A percentile compares a stretch with the other conserved stretches of the same genome.
phyloP scores from a whole-genome alignment of 176 grass and related monocot genomes.

The Zoysia pacifica region DNA sequence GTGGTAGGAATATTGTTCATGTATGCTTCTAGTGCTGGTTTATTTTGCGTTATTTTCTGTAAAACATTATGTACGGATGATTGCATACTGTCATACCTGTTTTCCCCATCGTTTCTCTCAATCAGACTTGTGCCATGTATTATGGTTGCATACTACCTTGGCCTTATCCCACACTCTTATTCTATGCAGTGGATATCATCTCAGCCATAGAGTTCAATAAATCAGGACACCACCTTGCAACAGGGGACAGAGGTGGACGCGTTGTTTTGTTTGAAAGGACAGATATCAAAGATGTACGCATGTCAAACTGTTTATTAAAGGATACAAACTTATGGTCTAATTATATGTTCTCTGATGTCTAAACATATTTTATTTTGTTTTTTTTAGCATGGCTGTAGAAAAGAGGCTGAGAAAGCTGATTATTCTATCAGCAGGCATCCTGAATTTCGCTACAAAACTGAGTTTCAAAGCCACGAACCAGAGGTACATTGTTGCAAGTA shows the following conservation, averaged over 20 bases:
- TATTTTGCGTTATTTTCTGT: not conserved
- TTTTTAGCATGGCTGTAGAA: conserved; percentile 64
- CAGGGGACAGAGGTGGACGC: conserved; percentile 95
- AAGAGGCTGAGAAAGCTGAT: conserved; percentile 82
- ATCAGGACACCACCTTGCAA: conserved; percentile 94
- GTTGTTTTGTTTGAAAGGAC: conserved; percentile 97
- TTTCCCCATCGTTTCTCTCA: conserved; percentile 14
- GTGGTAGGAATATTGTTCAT: conserved; percentile 6
- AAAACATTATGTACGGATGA: too few relatives aligned
- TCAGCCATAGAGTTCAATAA: conserved; percentile 99
- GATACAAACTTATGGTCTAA: conserved; percentile 2
- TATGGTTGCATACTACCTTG: conserved; percentile 17
- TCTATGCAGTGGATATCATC: conserved; percentile 91
- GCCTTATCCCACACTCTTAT: conserved; percentile 7
- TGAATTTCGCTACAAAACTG: conserved; percentile 95
- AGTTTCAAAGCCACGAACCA: conserved; percentile 99
- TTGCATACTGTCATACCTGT: not conserved
- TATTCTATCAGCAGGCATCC: conserved; percentile 74
- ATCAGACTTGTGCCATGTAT: conserved; percentile 17
- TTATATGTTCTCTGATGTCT: conserved; percentile 17
- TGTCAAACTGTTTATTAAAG: conserved; percentile 20
- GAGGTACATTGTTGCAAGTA: conserved; percentile 65
- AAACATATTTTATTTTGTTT: conserved; percentile 37
- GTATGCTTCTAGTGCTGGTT: not conserved
- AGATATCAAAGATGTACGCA: conserved; percentile 79